Evolutionary conservation across 176 grass and related monocot genomes (phyloP).

Genomic region (Carex cristatella): DNA sequence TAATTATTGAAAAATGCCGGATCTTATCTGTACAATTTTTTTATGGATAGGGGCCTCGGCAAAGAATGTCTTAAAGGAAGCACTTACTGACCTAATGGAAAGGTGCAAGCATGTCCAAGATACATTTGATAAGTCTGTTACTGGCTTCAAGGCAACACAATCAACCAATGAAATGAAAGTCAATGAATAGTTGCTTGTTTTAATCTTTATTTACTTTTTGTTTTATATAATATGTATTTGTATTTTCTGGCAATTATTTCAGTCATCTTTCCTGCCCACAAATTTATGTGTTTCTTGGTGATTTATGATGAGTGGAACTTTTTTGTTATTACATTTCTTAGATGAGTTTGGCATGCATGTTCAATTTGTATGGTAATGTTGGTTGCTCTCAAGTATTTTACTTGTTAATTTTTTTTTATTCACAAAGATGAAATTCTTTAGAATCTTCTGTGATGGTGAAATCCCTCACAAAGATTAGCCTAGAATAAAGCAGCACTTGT

Average conservation of each 20-base stretch:
- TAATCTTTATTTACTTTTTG: neutral
- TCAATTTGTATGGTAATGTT: neutral
- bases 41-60: conserved; percentile 51
- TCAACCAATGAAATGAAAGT: conserved; percentile 31
- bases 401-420: neutral
- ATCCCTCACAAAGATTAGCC: neutral
- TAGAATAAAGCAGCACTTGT: neutral
- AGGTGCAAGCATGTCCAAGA: conserved; percentile 58
- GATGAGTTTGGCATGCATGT: neutral
- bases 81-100: conserved; percentile 44
- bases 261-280: neutral
- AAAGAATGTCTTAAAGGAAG: conserved; percentile 75
- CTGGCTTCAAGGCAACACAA: conserved; percentile 33
- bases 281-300: neutral
- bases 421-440: neutral
- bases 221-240: neutral
- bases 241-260: neutral
- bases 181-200: conserved; percentile 11
- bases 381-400: neutral
- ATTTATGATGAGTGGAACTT: neutral
- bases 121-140: conserved; percentile 46
- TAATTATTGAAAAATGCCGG: neutral
- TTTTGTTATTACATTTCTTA: neutral
- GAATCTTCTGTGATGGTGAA: neutral
- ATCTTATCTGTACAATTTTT: conserved; percentile 7